phyloP scores from a whole-genome alignment of 192 early-diverging fungal genomes.

The Mortierella alpina region DNA sequence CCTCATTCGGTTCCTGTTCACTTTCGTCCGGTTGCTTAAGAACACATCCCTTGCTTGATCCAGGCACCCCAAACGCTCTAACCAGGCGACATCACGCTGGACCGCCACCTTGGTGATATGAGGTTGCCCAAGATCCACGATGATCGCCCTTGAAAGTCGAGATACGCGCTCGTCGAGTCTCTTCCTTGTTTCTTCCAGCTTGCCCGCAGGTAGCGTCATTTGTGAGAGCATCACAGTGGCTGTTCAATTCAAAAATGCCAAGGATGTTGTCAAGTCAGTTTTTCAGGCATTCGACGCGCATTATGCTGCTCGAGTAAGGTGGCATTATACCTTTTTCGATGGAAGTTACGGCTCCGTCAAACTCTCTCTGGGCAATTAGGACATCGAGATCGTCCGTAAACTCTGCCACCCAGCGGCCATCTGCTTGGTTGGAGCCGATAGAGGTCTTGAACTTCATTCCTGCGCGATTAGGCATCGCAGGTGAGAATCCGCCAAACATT shows the following conservation, averaged over 20 bases:
- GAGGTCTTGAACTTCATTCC: slow-evolving; percentile 35
- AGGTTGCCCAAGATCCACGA: slow-evolving; percentile 82
- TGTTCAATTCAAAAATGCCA: slow-evolving; percentile 7
- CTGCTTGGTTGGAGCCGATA: slow-evolving; percentile 33
- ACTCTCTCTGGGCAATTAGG: slow-evolving; percentile 91
- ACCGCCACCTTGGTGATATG: slow-evolving; percentile 84
- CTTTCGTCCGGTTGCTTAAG: slow-evolving; percentile 76
- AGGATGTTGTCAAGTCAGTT: neutral
- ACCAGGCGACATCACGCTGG: slow-evolving; percentile 80
- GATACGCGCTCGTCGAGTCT: slow-evolving; percentile 59
- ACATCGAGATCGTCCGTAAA: slow-evolving; percentile 93
- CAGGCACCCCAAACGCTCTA: slow-evolving; percentile 80
- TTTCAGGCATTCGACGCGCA: neutral
- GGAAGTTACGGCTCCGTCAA: slow-evolving; percentile 79
- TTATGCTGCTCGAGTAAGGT: neutral
- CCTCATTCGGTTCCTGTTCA: slow-evolving; percentile 82
- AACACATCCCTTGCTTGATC: slow-evolving; percentile 92
- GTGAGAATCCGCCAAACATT: neutral
- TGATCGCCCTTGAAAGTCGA: slow-evolving; percentile 52
- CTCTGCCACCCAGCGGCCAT: slow-evolving; percentile 74
- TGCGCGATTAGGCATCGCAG: slow-evolving; percentile 44
- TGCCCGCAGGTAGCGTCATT: slow-evolving; percentile 37
- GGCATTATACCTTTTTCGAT: slow-evolving; percentile 71
- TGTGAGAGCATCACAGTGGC: slow-evolving; percentile 48
- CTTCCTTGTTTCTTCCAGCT: slow-evolving; percentile 54